Base-by-base conservation (phyloP, 2,329 filamentous ascomycete genomes). In the Cryoendolithus antarcticus region DNA sequence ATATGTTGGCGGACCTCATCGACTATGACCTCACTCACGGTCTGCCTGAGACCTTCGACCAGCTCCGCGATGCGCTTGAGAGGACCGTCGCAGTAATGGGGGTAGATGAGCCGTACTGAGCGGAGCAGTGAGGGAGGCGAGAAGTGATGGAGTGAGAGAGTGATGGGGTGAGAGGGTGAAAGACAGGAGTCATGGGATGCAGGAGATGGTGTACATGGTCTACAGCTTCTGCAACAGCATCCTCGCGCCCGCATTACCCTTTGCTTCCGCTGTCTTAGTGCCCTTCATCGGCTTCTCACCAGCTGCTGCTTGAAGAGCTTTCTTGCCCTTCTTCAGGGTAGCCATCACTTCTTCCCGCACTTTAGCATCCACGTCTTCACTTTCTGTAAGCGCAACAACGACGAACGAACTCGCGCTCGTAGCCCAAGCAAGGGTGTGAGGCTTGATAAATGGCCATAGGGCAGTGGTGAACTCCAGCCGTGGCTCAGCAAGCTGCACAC, bases 321-420 rank as follows among this genome's bases (percentile, higher is more conserved):
- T 79, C 67, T 77, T 83, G 50, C 79, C 75, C 64, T 82, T 80
- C 65, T 77, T 80, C 49, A 95, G 63, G 9, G 68, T 73, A 59
- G 78, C 76, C 55, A 78, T 66, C 38, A 93, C 65, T 51, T 82
- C 78, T 10, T 72, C 69, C 51, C 71, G 76, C 51, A 77, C 70
- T 19, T 67, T 69, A 53, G 91, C 91, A 42, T 77, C 76, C 6
- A 59, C 49, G 28, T 60, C 58, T 13, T 74, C 69, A 0, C 81
- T 75, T 63, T 96, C 89, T 4, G 88, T 62, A 48, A 96, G 65
- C 10, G 78, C 82, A 19, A 96, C 73, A 3, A 95, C 72, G 8
- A 93, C 84, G 51, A 94, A 96, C 1, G 83, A 84, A 50, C 86
- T 86, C 1, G 80, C 74, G 0, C 88, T 83, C 0, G 80, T 88